phyloP scores from a whole-genome alignment of 345 rosid species.

The Camelina sativa region DNA sequence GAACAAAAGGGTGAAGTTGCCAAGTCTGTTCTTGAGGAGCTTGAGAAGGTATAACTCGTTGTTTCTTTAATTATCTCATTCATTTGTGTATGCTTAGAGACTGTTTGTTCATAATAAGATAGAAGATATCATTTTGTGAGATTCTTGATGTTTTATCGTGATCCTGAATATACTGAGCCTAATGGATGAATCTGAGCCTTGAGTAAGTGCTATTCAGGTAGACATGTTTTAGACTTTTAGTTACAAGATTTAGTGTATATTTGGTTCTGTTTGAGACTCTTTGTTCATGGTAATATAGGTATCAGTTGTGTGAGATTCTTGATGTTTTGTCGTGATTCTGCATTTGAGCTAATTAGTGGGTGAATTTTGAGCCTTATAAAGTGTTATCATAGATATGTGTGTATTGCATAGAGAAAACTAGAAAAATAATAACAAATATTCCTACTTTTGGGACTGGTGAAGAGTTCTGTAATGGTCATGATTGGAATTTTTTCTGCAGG shows the following conservation, averaged over 20 bases:
- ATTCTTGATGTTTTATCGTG: neutral
- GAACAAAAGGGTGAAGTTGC: slow-evolving; percentile 99
- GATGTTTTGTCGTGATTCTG: neutral
- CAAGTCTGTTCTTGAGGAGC: slow-evolving; percentile 89
- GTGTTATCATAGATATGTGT: neutral
- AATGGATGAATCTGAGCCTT: slow-evolving; percentile 2
- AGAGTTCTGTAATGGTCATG: slow-evolving; percentile 9
- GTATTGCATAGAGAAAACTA: slow-evolving; percentile 2
- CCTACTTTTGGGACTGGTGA: neutral
- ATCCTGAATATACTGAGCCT: slow-evolving; percentile 6
- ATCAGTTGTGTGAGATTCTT: neutral
- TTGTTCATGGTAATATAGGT: neutral
- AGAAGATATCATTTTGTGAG: neutral
- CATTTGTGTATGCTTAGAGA: neutral
- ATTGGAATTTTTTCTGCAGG: slow-evolving; percentile 54
- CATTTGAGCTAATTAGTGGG: neutral
- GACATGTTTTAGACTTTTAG: neutral
- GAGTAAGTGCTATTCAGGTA: neutral
- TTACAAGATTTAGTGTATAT: neutral
- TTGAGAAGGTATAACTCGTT: slow-evolving; percentile 68
- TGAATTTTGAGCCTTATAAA: neutral
- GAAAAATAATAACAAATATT: neutral
- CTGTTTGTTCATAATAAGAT: neutral
- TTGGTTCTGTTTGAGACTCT: neutral
- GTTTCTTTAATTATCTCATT: neutral